Conservation (phyloP, 805 yeast species). For the Lipomyces chichibuensis region DNA sequence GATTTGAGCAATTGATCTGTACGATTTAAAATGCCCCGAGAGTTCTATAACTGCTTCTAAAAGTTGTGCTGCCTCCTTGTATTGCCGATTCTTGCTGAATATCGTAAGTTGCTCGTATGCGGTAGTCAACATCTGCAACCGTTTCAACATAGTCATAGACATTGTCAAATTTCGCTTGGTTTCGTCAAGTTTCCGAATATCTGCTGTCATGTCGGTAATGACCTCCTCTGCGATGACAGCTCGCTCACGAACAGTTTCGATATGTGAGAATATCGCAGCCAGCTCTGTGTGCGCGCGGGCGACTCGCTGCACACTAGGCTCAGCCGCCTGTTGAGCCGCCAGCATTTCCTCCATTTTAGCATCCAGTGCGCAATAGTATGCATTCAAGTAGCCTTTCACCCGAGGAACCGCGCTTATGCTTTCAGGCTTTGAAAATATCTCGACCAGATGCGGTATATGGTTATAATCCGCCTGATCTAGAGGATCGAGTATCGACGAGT, state of each 20-base stretch:
- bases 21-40: constrained; percentile 71
- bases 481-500: constrained; percentile 19
- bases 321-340: constrained; percentile 32
- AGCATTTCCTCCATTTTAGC: constrained; percentile 20
- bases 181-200: constrained; percentile 75
- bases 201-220: constrained; percentile 71
- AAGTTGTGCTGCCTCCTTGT: constrained; percentile 59
- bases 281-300: constrained; percentile 32
- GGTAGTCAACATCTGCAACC: constrained; percentile 81
- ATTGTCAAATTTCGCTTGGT: constrained; percentile 81
- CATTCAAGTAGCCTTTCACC: constrained; percentile 6
- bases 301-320: constrained; percentile 33
- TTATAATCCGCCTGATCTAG: constrained; percentile 34
- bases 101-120: constrained; percentile 66
- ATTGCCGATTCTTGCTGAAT: constrained; percentile 52
- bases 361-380: constrained; percentile 15
- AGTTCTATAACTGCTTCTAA: constrained; percentile 75
- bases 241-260: constrained; percentile 52
- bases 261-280: constrained; percentile 40
- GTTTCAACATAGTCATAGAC: constrained; percentile 82
- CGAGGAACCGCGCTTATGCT: constrained; percentile 5
- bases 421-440: constrained; percentile 26
- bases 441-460: constrained; percentile 27
- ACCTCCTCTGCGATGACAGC: constrained; percentile 61
- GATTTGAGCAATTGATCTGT: constrained; percentile 80